Evolutionary conservation across 2,329 filamentous ascomycete genomes (phyloP), one percentile per base, ranked within the genome.

Genomic region (Ophiosphaerella korrae): DNA sequence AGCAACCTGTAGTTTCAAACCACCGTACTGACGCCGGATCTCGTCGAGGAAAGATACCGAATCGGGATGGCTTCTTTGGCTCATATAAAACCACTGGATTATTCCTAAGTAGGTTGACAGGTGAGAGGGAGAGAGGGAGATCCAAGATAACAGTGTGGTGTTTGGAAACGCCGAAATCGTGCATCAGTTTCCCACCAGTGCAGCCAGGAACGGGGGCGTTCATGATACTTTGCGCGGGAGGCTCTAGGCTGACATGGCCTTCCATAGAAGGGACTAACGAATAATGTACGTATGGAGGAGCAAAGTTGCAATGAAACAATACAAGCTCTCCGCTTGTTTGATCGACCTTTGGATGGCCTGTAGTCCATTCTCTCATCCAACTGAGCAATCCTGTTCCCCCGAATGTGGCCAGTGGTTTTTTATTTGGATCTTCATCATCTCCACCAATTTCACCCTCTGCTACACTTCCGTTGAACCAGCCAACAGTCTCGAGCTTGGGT

Each of bases 291-390:
- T 84, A 90, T 0, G 88, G 87, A 8, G 82, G 78, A 16, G 82
- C 63, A 57, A 89, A 88, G 1, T 83, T 84, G 29, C 83, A 83
- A 62, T 90, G 87, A 58, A 88, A 89, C 0, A 88, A 76, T 5
- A 89, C 77, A 69, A 89, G 77, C 65, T 90, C 86, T 35, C 84
- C 83, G 0, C 85, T 87, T 0, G 70, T 61, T 0, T 82, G 83
- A 58, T 90, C 88, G 42, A 90, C 80, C 54, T 85, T 83, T 6
- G 87, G 88, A 67, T 88, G 85, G 16, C 84, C 84, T 1, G 87
- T 89, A 0, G 86, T 88, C 86, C 85, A 89, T 67, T 89, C 86
- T 55, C 80, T 83, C 81, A 89, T 85, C 63, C 84, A 88, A 33
- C 80, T 79, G 21, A 85, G 64, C 2, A 82, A 54, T 0, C 84